phyloP scores from a whole-genome alignment of 305 asterid genomes.

The Rubia occidens region DNA sequence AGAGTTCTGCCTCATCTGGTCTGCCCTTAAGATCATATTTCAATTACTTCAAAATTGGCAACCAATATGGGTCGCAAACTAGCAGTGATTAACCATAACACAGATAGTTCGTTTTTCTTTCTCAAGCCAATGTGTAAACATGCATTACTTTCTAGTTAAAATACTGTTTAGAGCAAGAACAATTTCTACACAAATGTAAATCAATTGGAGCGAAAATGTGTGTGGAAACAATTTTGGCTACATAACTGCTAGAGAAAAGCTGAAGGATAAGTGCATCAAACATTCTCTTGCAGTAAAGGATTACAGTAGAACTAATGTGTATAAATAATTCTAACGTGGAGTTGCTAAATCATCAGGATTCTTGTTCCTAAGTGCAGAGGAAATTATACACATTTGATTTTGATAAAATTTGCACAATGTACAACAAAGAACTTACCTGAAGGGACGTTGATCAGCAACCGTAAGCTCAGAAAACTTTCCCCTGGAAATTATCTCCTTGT shows the following conservation, averaged over 20 bases:
- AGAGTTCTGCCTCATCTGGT: conserved; percentile 77
- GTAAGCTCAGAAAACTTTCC: conserved; percentile 79
- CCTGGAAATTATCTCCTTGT: conserved; percentile 74
- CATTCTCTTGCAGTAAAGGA: neutral
- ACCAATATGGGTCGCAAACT: neutral
- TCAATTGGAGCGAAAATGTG: neutral
- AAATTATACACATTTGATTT: neutral
- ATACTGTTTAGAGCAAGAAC: neutral
- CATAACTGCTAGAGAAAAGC: neutral
- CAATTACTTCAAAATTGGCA: conserved; percentile 4
- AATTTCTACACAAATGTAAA: neutral
- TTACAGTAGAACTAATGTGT: neutral
- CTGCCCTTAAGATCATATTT: conserved; percentile 28
- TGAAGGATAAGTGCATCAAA: too few relatives aligned
- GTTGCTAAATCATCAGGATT: neutral
- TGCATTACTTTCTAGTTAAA: neutral
- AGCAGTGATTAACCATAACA: neutral
- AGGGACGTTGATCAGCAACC: conserved; percentile 80
- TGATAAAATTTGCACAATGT: conserved; percentile 8
- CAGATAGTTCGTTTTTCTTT: neutral
- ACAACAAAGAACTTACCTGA: conserved; percentile 41
- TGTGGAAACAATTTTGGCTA: neutral
- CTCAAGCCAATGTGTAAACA: neutral
- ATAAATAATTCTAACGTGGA: neutral
- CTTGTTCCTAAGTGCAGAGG: neutral